A percentile compares a stretch with the other conserved stretches of the same genome.
Conservation (phyloP, 1,284 basidiomycete genomes). For the Psilocybe mexicana region DNA sequence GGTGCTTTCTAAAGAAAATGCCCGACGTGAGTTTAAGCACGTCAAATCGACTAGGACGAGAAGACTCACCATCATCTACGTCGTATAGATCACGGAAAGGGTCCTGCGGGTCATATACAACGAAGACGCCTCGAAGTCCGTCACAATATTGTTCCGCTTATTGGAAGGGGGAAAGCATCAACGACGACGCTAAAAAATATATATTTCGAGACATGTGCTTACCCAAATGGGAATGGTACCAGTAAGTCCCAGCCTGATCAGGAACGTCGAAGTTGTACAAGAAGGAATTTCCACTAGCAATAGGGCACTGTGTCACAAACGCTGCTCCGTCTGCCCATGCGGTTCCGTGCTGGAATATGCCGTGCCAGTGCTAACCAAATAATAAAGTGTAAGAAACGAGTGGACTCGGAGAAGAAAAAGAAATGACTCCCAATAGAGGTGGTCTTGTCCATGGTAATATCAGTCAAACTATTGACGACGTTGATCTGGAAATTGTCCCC, state of each 20-base stretch:
- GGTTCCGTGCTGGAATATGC: constrained; percentile 30
- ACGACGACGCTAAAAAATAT: too few species aligned
- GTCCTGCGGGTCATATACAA: constrained; percentile 27
- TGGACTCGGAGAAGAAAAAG: neutral
- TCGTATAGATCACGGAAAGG: constrained; percentile 13
- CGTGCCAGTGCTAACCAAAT: constrained; percentile 24
- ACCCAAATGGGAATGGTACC: constrained; percentile 48
- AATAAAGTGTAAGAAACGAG: neutral
- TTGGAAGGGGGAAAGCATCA: too few species aligned
- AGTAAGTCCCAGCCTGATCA: constrained; percentile 30
- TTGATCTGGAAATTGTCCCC: constrained; percentile 32
- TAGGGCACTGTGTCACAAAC: constrained; percentile 30
- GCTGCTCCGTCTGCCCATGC: constrained; percentile 33
- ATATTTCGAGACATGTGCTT: neutral
- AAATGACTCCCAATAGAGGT: constrained; percentile 31
- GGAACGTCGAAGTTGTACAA: constrained; percentile 30
- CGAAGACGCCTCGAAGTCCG: constrained; percentile 24
- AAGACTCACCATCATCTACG: constrained; percentile 12
- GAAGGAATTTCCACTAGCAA: constrained; percentile 29
- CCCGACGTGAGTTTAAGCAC: too few species aligned
- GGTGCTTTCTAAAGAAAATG: constrained; percentile 26
- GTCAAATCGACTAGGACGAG: neutral
- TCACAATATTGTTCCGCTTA: constrained; percentile 4
- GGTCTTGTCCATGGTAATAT: constrained; percentile 30
- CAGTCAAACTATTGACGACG: constrained; percentile 29